Base-by-base conservation (phyloP, 2,329 filamentous ascomycete genomes). In the Xylariaceae sp. region DNA sequence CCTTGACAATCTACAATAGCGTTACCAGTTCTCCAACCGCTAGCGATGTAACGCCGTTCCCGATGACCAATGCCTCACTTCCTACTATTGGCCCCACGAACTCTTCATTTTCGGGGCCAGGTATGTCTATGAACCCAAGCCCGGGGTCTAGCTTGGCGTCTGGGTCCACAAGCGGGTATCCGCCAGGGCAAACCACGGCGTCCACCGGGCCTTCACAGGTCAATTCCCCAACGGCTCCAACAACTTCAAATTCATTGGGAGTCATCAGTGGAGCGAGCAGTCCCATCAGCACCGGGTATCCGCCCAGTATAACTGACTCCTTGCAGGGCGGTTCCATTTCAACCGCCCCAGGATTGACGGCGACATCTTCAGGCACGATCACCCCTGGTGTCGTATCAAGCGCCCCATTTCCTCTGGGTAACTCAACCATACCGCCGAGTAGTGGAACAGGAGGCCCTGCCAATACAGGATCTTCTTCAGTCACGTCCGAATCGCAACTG, bases 351-450 rank as follows among this genome's bases (percentile, higher is more conserved):
- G 54, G 18, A 32, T 6, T 19, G 22, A 42, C 45, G 7, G 12
- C 18, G 26, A 37, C 26, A n/a, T 47, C 46, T 40, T 48, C 46
- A 40, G 22, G 19, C 12, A 40, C 34, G 13, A 4, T 12, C 10
- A 5, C 8, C 8, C 8, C 26, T 26, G n/a, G n/a, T n/a, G n/a
- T n/a, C n/a, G 32, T 21, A 10, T 22, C 45, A 16, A 48, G 49
- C 16, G 39, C 42, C 18, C 45, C 57, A 12, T 52, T 42, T 22
- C 45, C 58, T 37, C 37, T 52, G 13, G 29, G 53, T 15, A 60
- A 49, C 49, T 55, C 57, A 26, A 57, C 44, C 21, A 36, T 37
- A 12, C 19, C 46, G 15, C 16, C n/a, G 2, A 47, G 18, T 29
- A 46, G 47, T 19, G 57, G 18, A 15, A 57, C 49, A 16, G 40